Conservation (phyloP, 495 filamentous ascomycete genomes). For the Neurospora intermedia region DNA sequence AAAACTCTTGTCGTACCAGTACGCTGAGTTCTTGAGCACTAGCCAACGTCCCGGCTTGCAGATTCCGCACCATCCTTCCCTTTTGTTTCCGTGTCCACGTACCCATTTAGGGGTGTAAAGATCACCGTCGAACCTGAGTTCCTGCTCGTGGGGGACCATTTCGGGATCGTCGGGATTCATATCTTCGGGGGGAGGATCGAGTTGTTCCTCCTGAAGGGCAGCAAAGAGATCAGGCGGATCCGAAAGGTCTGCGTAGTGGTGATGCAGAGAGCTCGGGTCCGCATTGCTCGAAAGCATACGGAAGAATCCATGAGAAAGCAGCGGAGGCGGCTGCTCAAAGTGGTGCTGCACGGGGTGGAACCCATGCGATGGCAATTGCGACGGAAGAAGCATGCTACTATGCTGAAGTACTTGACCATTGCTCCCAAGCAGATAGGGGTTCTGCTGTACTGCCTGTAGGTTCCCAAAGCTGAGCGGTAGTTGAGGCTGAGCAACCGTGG, state of each 20-base stretch:
- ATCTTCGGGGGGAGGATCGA: conserved; percentile 59
- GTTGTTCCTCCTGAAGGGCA: conserved; percentile 54
- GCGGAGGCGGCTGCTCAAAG: conserved; percentile 41
- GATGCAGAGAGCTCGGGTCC: conserved; percentile 48
- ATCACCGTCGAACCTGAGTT: conserved; percentile 65
- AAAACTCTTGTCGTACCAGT: conserved; percentile 81
- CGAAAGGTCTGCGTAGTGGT: conserved; percentile 53
- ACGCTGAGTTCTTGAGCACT: conserved; percentile 73
- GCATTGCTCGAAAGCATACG: conserved; percentile 60
- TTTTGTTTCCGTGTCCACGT: conserved; percentile 68
- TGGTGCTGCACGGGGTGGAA: conserved; percentile 38
- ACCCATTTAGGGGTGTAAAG: conserved; percentile 72
- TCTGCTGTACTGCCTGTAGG: conserved; percentile 41
- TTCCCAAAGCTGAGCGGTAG: conserved; percentile 43
- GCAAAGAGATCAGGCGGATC: conserved; percentile 66
- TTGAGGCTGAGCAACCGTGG: conserved; percentile 41
- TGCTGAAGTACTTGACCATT: conserved; percentile 33
- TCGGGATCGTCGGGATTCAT: conserved; percentile 65
- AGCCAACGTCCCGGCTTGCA: conserved; percentile 76
- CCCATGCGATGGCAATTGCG: conserved; percentile 35
- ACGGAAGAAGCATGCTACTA: conserved; percentile 37
- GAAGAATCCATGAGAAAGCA: conserved; percentile 54
- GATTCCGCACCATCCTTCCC: conserved; percentile 77
- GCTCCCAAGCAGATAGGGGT: conserved; percentile 37
- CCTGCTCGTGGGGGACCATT: conserved; percentile 60